Conservation (phyloP, 1,139 yeast species). For the Pneumocystis oryctolagi region DNA sequence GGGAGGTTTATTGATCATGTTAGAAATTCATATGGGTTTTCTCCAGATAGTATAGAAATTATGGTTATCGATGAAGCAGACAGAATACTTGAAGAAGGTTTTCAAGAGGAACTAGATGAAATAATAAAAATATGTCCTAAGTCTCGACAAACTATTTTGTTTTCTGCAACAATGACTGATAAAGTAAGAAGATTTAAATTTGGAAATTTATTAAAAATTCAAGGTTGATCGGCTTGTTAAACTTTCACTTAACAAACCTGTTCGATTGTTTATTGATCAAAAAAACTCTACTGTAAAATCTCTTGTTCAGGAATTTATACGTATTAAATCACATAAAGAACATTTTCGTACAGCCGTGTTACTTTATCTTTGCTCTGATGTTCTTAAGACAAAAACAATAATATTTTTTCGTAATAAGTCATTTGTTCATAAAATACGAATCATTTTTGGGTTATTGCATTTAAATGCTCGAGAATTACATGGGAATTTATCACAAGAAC, state of each 20-base stretch:
- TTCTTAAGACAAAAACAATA: constrained; percentile 62
- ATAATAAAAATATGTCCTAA: constrained; percentile 73
- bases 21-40: constrained; percentile 84
- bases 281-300: constrained; percentile 86
- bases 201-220: not conserved
- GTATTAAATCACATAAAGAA: constrained; percentile 75
- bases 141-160: constrained; percentile 81
- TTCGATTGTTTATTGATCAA: constrained; percentile 88
- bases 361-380: constrained; percentile 29
- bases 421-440: constrained; percentile 71
- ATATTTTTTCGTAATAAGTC: constrained; percentile 87
- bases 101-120: constrained; percentile 85
- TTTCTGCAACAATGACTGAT: constrained; percentile 97
- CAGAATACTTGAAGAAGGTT: constrained; percentile 97
- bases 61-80: constrained; percentile 95
- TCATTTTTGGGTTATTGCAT: constrained; percentile 74
- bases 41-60: constrained; percentile 80
- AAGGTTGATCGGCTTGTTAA: constrained; percentile 46
- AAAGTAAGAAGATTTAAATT: constrained; percentile 25
- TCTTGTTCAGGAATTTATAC: constrained; percentile 78
- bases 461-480: constrained; percentile 82
- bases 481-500: constrained; percentile 90
- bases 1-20: constrained; percentile 95
- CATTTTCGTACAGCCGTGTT: constrained; percentile 68
- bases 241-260: constrained; percentile 76